These are phyloP conservation scores for Termitomyces sp. DNA, from an alignment of 768 basidiomycete species.

Conservation along the genomic window DNA sequence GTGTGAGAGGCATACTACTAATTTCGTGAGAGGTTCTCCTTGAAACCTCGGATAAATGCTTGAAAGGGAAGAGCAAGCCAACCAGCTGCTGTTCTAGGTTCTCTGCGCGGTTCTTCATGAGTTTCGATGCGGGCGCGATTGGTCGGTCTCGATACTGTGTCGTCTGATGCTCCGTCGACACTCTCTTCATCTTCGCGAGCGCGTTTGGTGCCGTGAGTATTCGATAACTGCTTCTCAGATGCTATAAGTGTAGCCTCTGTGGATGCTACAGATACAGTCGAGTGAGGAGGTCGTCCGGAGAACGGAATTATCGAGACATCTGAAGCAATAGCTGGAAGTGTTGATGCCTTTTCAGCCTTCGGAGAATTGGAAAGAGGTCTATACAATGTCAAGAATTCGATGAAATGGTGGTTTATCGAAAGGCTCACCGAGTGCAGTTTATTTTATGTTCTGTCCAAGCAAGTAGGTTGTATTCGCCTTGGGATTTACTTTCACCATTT, in stretches of 20 bases:
- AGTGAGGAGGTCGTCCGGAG: slow-evolving; percentile 16
- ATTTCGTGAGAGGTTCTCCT: slow-evolving; percentile 40
- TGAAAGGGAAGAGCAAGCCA: slow-evolving; percentile 62
- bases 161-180: slow-evolving; percentile 16
- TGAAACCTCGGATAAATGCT: slow-evolving; percentile 63
- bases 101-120: slow-evolving; percentile 37
- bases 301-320: slow-evolving; percentile 11
- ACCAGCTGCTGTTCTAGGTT: slow-evolving; percentile 41
- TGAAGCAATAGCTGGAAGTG: slow-evolving; percentile 2
- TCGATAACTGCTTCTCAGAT: slow-evolving; percentile 16
- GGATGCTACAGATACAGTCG: slow-evolving; percentile 26
- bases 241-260: slow-evolving; percentile 29
- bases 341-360: slow-evolving; percentile 2
- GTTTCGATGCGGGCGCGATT: slow-evolving; percentile 48
- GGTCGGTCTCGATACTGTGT: slow-evolving; percentile 33
- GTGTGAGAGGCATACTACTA: slow-evolving; percentile 8
- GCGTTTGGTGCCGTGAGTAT: slow-evolving; percentile 38
- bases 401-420: background rate
- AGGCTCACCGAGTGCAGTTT: slow-evolving; percentile 28
- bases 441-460: slow-evolving; percentile 62
- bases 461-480: slow-evolving; percentile 53
- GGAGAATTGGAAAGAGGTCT: slow-evolving; percentile 1
- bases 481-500: slow-evolving; percentile 48
- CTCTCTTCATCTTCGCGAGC: slow-evolving; percentile 36
- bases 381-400: background rate